These are phyloP conservation scores for Ceratobasidium sp. DNA, from an alignment of 1,284 basidiomycete species.

Conservation along the genomic window DNA sequence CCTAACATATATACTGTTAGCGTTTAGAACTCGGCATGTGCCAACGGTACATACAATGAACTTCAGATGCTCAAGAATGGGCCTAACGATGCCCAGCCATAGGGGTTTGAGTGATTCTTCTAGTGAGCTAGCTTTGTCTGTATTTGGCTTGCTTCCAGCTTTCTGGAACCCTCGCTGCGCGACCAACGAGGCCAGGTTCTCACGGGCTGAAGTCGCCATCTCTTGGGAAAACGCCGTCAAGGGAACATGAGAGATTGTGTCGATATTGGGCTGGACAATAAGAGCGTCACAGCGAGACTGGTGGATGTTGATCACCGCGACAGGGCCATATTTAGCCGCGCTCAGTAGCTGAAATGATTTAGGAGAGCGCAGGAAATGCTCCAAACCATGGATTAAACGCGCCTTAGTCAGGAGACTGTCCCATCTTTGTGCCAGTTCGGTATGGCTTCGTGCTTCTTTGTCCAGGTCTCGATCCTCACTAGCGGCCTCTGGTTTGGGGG, in stretches of 20 bases:
- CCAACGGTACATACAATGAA: neutral
- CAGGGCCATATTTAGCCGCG: no score
- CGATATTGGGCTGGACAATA: no score
- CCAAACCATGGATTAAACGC: neutral
- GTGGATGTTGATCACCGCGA: no score
- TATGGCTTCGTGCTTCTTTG: neutral
- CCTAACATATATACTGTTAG: neutral
- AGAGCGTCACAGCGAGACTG: no score
- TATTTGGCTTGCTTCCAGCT: no score
- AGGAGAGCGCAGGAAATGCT: neutral
- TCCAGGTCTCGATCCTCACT: neutral
- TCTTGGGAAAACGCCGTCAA: neutral
- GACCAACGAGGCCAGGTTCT: neutral
- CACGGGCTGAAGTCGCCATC: neutral
- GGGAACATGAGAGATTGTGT: neutral
- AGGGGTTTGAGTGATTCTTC: neutral
- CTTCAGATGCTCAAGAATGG: slow-evolving; percentile 1
- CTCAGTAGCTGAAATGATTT: no score
- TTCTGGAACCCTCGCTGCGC: neutral
- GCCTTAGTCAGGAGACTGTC: neutral
- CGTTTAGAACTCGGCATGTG: neutral
- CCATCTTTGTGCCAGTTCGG: neutral
- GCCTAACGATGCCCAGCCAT: slow-evolving; percentile 4
- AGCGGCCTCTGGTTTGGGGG: neutral
- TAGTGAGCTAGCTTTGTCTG: neutral